phyloP scores from a whole-genome alignment of 257 asterid species.

The Parsonsia alboflavescens region DNA sequence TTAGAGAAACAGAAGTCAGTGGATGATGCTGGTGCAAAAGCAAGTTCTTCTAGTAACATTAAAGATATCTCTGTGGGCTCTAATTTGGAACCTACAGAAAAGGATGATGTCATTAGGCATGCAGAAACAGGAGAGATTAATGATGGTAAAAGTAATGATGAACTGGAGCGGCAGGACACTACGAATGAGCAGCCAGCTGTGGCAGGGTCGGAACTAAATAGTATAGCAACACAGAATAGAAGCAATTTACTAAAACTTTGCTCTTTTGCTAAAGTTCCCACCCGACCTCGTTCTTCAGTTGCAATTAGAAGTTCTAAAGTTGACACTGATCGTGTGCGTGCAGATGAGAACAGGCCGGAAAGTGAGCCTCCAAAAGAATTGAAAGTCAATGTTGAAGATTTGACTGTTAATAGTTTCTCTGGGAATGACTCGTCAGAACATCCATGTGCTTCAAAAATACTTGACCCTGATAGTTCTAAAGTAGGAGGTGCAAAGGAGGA shows the following conservation, averaged over 20 bases:
- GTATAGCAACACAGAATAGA: constrained; percentile 27
- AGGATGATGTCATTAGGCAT: constrained; percentile 27
- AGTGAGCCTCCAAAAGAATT: constrained; percentile 41
- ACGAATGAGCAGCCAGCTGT: constrained; percentile 27
- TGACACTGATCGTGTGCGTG: constrained; percentile 30
- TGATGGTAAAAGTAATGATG: constrained; percentile 26
- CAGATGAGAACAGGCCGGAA: constrained; percentile 29
- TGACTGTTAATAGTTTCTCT: constrained; percentile 34
- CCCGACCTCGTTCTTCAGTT: constrained; percentile 65
- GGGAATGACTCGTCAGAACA: constrained; percentile 36
- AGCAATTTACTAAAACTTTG: constrained; percentile 52
- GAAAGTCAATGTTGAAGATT: constrained; percentile 32
- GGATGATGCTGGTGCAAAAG: constrained; percentile 39
- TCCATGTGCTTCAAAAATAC: constrained; percentile 25
- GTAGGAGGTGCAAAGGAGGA: constrained; percentile 28
- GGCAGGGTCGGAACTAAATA: constrained; percentile 27
- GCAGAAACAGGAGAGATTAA: constrained; percentile 31
- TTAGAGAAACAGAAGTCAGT: constrained; percentile 27
- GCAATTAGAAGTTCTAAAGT: constrained; percentile 40
- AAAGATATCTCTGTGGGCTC: constrained; percentile 30
- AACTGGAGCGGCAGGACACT: constrained; percentile 27
- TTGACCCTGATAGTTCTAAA: constrained; percentile 28
- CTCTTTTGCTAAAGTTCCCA: constrained; percentile 57
- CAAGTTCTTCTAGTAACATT: constrained; percentile 23
- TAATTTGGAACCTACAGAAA: constrained; percentile 35